Conservation (phyloP, 2,329 filamentous ascomycete species). For the Apiospora koreana region DNA sequence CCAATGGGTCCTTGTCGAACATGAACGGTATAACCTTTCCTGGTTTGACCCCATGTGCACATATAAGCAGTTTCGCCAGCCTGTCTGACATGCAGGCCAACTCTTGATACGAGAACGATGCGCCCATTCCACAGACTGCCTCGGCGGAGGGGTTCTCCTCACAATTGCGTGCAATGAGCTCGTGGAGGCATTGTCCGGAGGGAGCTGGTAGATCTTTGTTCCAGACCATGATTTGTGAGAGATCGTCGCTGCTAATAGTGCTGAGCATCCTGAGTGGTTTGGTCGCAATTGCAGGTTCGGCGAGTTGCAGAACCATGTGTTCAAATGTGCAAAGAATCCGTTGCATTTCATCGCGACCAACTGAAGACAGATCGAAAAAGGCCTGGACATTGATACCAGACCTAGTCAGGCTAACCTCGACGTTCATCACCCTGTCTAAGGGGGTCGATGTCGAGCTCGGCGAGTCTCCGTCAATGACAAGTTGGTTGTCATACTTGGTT, state of each 20-base stretch:
- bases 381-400: conserved; percentile 11
- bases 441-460: conserved; percentile 9
- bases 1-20: conserved; percentile 10
- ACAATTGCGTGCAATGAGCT: neutral
- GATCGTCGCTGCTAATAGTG: neutral
- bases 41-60: conserved; percentile 2
- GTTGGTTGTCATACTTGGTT: conserved; percentile 14
- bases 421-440: conserved; percentile 10
- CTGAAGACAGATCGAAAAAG: conserved; percentile 10
- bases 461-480: conserved; percentile 11
- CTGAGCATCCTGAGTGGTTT: conserved; percentile 8
- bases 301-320: conserved; percentile 4
- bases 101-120: conserved; percentile 10
- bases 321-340: conserved; percentile 11
- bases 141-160: conserved; percentile 6
- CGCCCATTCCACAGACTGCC: conserved; percentile 10
- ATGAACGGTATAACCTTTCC: conserved; percentile 9
- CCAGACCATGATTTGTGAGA: conserved; percentile 8
- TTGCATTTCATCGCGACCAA: conserved; percentile 13
- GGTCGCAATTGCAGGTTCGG: conserved; percentile 10
- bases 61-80: conserved; percentile 1
- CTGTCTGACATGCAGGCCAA: conserved; percentile 10
- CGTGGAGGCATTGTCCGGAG: neutral
- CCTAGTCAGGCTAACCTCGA: conserved; percentile 10
- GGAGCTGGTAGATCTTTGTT: conserved; percentile 9